phyloP scores from a whole-genome alignment of 306 rosid species.

The Dryas alaskensis region DNA sequence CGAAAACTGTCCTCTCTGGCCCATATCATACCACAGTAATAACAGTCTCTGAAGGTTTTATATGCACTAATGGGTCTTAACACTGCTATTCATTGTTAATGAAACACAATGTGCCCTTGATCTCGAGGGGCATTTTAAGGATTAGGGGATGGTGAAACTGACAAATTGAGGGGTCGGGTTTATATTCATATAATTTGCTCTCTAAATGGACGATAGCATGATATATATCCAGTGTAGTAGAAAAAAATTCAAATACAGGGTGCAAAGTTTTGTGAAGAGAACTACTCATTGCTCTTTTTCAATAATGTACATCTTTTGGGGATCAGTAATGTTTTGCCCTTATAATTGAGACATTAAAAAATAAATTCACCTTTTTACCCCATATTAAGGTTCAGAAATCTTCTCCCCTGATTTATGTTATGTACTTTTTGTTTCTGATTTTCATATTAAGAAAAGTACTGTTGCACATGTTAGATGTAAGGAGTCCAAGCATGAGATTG shows the following conservation, averaged over 20 bases:
- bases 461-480: slow-evolving; percentile 33
- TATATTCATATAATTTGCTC: too few relatives aligned
- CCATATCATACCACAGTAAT: background rate
- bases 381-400: background rate
- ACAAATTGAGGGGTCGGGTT: background rate
- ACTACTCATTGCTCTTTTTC: background rate
- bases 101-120: background rate
- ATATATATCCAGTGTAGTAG: background rate
- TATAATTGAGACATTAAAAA: background rate
- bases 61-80: background rate
- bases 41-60: background rate
- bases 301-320: background rate
- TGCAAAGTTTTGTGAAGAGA: background rate
- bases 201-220: background rate
- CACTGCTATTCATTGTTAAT: background rate
- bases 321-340: background rate
- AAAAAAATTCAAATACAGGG: background rate
- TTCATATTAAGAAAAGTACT: background rate
- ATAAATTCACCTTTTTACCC: background rate
- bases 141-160: background rate
- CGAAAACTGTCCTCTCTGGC: background rate
- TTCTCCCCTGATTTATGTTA: background rate
- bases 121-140: background rate
- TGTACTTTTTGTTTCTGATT: background rate
- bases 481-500: slow-evolving; percentile 26